Base-by-base conservation (phyloP, 805 yeast species). In the Nakazawaea holstii region DNA sequence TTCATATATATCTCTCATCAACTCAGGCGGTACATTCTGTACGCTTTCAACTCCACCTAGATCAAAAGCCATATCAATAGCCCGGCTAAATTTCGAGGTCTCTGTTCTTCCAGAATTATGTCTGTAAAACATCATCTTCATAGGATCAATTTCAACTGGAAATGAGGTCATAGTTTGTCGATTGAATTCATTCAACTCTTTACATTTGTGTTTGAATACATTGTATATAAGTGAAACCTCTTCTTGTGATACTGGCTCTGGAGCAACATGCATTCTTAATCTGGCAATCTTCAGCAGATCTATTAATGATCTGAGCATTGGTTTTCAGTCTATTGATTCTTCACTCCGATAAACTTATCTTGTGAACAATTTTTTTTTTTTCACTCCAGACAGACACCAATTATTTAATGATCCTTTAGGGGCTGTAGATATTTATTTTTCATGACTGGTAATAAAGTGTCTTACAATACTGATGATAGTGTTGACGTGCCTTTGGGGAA, bases 201-300 rank as follows among this genome's bases (percentile, higher is more conserved):
- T 13, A 6, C 13, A 8, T 32, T 41, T 37, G 30, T 42, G 24
- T 17, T 41, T 42, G 29, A 47, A 38, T 29, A 47, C 46, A 14
- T 43, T 48, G n/a, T 48, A 48, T 17, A 48, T 39, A 24, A 39
- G 17, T 4, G 37, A 11, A 2, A 48, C 47, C 14, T 48, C 50
- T 17, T 39, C 33, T 28, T 48, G 50, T 2, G 46, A 33, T 2
- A 10, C 32, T 10, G 50, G 50, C 2, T 40, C 31, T 13, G 29
- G 31, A 11, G 50, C 31, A n/a, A 42, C 33, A 7, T 44, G n/a
- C 30, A 43, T 9, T 17, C 44, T 41, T 11, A 48, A 43, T 39
- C 46, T 42, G 32, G 43, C 43, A 15, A 32, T 38, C n/a, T 33
- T 42, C n/a, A 10, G 8, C 2, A 27, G 27, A 39, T 39, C 35